Conservation (phyloP, 2,329 filamentous ascomycete species). For the Calonectria pseudoturangicola region DNA sequence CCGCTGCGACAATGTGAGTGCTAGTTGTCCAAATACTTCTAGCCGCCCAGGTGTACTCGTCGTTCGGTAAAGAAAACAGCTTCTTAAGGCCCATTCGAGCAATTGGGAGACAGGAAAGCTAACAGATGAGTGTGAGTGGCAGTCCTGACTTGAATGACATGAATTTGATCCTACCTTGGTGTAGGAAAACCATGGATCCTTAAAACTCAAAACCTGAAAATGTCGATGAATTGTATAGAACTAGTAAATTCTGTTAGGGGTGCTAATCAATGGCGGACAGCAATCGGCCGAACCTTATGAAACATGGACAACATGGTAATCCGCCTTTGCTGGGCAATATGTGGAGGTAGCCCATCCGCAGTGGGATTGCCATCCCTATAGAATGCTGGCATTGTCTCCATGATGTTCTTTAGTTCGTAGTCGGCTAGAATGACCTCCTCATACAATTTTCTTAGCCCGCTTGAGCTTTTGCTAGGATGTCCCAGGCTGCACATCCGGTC, state of each 20-base stretch:
- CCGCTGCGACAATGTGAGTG: neutral
- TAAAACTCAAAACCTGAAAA: conserved; percentile 37
- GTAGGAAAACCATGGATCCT: conserved; percentile 26
- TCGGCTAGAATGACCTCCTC: conserved; percentile 33
- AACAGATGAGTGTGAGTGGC: neutral
- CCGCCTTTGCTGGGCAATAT: neutral
- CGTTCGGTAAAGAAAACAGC: neutral
- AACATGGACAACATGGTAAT: conserved; percentile 25
- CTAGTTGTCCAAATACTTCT: conserved; percentile 12
- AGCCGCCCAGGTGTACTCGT: neutral
- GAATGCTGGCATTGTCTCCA: conserved; percentile 11
- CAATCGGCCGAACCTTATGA: neutral
- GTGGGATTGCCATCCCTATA: neutral
- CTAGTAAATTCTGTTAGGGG: neutral
- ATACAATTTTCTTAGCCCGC: conserved; percentile 21
- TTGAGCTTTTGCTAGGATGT: neutral
- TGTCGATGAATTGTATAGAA: conserved; percentile 32
- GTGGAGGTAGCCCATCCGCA: neutral
- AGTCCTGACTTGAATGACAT: rapidly evolving
- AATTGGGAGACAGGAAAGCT: conserved; percentile 10
- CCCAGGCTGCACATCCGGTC: conserved; percentile 31
- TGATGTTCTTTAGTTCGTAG: conserved; percentile 22
- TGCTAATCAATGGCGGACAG: neutral
- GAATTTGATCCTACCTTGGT: conserved; percentile 17
- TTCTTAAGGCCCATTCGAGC: neutral